Conservation (phyloP, 176 grass and related monocot species). For the Carex parvula region DNA sequence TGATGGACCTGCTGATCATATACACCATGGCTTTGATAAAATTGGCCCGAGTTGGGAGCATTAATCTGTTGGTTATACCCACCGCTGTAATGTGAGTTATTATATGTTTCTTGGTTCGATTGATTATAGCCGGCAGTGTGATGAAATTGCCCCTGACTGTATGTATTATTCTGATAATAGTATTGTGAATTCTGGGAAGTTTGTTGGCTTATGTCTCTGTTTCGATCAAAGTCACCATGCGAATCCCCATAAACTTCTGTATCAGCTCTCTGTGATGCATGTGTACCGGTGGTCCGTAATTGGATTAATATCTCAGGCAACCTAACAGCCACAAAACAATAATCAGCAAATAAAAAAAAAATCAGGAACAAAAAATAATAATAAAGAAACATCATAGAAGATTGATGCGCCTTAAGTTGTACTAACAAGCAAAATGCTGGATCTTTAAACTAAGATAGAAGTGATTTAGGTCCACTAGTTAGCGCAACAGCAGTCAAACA, state of each 20-base stretch:
- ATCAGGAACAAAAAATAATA: neutral
- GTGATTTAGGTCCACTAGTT: neutral
- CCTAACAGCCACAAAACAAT: neutral
- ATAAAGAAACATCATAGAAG: neutral
- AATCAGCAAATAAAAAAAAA: neutral
- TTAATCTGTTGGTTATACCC: neutral
- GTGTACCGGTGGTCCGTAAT: neutral
- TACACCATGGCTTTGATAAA: constrained; percentile 33
- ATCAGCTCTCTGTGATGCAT: constrained; percentile 6
- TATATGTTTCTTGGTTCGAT: constrained; percentile 15
- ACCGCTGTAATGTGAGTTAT: constrained; percentile 22
- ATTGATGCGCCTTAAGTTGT: neutral
- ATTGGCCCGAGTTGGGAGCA: constrained; percentile 18
- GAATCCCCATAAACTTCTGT: neutral
- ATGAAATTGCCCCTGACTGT: constrained; percentile 6
- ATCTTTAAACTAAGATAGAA: neutral
- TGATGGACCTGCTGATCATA: constrained; percentile 36
- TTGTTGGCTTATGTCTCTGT: neutral
- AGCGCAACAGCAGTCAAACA: neutral
- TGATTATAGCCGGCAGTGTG: neutral
- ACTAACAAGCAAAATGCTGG: neutral
- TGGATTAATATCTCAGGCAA: neutral
- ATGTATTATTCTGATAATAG: constrained; percentile 12
- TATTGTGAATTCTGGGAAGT: constrained; percentile 1
- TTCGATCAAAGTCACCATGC: neutral